A percentile compares a stretch with the other conserved stretches of the same genome.
These are phyloP conservation scores for Thraustotheca clavata DNA, from an alignment of 352 stramenopile genomes.

Conservation along the genomic window DNA sequence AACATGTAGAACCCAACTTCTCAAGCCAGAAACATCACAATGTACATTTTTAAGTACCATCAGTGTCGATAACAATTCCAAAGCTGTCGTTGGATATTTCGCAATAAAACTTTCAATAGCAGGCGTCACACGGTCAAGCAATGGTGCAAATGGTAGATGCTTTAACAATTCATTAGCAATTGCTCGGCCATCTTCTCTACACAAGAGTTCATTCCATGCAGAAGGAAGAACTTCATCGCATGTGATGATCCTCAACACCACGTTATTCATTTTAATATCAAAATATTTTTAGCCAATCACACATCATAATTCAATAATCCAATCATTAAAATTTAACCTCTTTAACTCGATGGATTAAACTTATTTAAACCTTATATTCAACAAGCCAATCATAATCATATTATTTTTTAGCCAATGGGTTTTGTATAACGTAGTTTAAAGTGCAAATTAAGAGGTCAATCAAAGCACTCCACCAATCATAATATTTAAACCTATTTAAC, in stretches of 20 bases:
- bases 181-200: too few relatives aligned
- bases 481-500: too few relatives aligned
- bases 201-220: not conserved
- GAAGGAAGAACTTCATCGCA: not conserved
- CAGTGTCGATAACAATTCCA: not conserved
- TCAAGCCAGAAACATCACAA: not conserved
- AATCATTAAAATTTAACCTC: too few relatives aligned
- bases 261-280: not conserved
- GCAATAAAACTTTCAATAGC: not conserved
- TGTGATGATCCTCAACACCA: not conserved
- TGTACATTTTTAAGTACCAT: not conserved
- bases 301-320: too few relatives aligned
- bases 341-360: too few relatives aligned
- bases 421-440: too few relatives aligned
- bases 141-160: constrained; percentile 5
- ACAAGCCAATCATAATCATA: too few relatives aligned
- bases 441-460: too few relatives aligned
- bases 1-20: constrained; percentile 13
- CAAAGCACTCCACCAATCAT: too few relatives aligned
- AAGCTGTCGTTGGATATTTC: not conserved
- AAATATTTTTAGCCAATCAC: too few relatives aligned
- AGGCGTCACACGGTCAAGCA: not conserved
- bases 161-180: not conserved
- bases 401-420: too few relatives aligned
- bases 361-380: too few relatives aligned